A percentile compares a stretch with the other conserved stretches of the same genome.
Evolutionary conservation across 1,139 yeast species (phyloP).

Genomic region (Blastobotrys aristatus): DNA sequence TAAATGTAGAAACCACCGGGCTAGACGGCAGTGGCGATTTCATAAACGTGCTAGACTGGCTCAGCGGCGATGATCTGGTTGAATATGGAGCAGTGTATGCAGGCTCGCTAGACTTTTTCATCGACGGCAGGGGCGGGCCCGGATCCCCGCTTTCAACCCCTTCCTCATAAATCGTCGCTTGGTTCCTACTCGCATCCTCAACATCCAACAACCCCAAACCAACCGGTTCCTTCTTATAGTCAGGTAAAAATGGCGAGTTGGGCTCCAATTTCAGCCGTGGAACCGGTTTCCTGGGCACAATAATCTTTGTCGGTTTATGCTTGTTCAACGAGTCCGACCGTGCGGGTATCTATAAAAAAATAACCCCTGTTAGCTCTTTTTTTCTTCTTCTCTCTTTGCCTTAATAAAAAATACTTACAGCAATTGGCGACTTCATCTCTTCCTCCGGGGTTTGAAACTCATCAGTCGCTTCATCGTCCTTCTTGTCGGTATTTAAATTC

Average conservation of each 20-base stretch:
- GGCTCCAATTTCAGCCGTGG: slow-evolving; percentile 16
- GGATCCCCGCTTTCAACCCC: neutral
- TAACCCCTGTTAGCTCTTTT: neutral
- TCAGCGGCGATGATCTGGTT: neutral
- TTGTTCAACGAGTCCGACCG: slow-evolving; percentile 9
- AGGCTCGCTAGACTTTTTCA: neutral
- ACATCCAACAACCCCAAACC: slow-evolving; percentile 12
- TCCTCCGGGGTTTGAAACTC: neutral
- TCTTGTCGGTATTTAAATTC: neutral
- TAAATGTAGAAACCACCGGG: neutral
- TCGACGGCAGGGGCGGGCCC: slow-evolving; percentile 9
- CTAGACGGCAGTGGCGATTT: neutral
- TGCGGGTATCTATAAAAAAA: slow-evolving; percentile 3
- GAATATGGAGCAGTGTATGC: slow-evolving; percentile 8
- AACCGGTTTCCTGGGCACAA: slow-evolving; percentile 15
- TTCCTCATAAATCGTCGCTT: slow-evolving; percentile 6
- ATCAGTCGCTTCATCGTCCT: neutral
- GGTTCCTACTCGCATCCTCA: no score
- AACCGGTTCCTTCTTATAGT: slow-evolving; percentile 3
- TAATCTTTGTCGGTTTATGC: neutral
- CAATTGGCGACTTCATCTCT: slow-evolving; percentile 2
- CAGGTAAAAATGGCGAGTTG: slow-evolving; percentile 15
- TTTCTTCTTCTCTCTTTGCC: neutral
- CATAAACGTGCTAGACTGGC: neutral
- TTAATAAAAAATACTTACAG: slow-evolving; percentile 2